Percentiles rank a stretch among this genome's conserved stretches.
phyloP scores from a whole-genome alignment of 2,329 filamentous ascomycete species.

The Talaromyces albobiverticillius region DNA sequence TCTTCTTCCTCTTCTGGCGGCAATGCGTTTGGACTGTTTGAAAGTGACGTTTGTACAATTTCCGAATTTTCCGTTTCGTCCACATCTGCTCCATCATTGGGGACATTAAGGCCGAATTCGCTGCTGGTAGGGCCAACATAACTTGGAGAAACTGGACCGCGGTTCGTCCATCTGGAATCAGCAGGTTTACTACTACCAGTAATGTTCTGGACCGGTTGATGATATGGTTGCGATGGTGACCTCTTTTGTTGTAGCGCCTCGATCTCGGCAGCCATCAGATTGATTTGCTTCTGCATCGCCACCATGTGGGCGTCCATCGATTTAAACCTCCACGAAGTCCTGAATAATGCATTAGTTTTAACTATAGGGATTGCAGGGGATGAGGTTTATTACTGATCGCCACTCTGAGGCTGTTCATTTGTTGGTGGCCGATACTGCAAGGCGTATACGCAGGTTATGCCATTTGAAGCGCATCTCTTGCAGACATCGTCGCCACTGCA shows the following conservation, averaged over 20 bases:
- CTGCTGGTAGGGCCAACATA: slow-evolving; percentile 36
- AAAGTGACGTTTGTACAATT: neutral
- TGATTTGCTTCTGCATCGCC: slow-evolving; percentile 28
- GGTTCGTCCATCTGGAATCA: slow-evolving; percentile 13
- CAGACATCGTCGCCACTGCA: slow-evolving; percentile 15
- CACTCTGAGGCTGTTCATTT: neutral
- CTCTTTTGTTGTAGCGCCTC: slow-evolving; percentile 21
- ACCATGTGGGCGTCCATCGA: slow-evolving; percentile 27
- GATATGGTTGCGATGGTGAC: neutral
- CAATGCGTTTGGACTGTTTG: slow-evolving; percentile 1
- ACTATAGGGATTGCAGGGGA: too few species aligned
- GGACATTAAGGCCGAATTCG: slow-evolving; percentile 29
- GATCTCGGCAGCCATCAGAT: slow-evolving; percentile 27
- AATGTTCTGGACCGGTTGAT: slow-evolving; percentile 6
- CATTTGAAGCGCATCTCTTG: slow-evolving; percentile 9
- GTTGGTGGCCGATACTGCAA: neutral
- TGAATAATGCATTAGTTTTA: neutral
- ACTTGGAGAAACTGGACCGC: slow-evolving; percentile 28
- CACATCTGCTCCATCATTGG: slow-evolving; percentile 4
- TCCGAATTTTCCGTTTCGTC: slow-evolving; percentile 13
- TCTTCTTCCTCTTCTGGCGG: neutral
- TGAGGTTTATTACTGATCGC: neutral
- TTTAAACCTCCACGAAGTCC: neutral
- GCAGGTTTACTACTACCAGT: slow-evolving; percentile 2
- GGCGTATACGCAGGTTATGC: slow-evolving; percentile 11